These are phyloP conservation scores for Ceratocystis ficicola DNA, from an alignment of 2,329 filamentous ascomycete genomes.

Conservation along the genomic window DNA sequence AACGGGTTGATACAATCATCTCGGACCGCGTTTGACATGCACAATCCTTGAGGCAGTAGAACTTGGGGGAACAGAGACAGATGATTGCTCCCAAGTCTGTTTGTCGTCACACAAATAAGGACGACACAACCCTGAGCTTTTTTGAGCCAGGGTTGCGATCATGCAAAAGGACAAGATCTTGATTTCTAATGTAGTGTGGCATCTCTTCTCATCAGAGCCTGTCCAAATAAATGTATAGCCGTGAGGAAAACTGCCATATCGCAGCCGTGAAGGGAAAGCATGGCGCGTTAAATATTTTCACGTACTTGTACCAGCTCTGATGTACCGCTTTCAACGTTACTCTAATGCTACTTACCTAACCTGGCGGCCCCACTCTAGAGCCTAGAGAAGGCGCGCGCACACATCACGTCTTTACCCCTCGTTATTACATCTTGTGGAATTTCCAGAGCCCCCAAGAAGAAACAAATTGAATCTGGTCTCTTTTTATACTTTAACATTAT, in stretches of 20 bases:
- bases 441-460: not conserved
- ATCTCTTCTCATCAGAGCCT: not conserved
- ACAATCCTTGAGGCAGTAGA: slow-evolving; percentile 7
- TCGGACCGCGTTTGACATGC: not conserved
- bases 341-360: not conserved
- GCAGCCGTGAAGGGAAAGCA: not conserved
- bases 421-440: not conserved
- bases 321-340: too few relatives aligned
- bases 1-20: not conserved
- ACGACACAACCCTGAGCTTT: not conserved
- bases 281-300: too few relatives aligned
- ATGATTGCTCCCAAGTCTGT: not conserved
- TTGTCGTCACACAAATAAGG: not conserved
- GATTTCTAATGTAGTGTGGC: not conserved
- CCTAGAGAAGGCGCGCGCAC: slow-evolving; percentile 1
- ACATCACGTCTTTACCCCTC: slow-evolving; percentile 2
- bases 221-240: too few relatives aligned
- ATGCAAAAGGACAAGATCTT: not conserved
- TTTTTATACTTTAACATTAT: not conserved
- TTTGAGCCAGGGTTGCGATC: not conserved
- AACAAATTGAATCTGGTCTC: not conserved
- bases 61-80: not conserved
- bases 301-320: too few relatives aligned
- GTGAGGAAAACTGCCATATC: not conserved
- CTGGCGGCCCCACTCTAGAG: not conserved